These are phyloP conservation scores for Flaveria linearis DNA, from an alignment of 129 eudicot genomes.

Conservation along the genomic window DNA sequence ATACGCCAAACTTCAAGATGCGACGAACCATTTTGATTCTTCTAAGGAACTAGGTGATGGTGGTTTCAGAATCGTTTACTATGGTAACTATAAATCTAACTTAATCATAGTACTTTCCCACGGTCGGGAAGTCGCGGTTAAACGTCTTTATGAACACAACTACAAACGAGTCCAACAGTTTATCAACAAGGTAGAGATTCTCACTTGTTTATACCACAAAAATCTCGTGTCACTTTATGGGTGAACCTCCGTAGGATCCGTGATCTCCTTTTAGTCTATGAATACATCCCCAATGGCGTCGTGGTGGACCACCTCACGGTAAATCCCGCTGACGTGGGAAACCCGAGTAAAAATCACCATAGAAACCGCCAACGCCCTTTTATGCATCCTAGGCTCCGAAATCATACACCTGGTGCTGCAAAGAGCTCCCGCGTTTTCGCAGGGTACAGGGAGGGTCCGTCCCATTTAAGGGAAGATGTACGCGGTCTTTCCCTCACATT, in stretches of 20 bases:
- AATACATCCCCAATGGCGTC: constrained; percentile 55
- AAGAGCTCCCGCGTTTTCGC: too few species aligned
- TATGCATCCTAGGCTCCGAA: constrained; percentile 78
- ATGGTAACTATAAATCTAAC: constrained; percentile 35
- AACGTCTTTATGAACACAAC: constrained; percentile 69
- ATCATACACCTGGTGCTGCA: too few species aligned
- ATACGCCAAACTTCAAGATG: constrained; percentile 57
- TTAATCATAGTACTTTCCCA: constrained; percentile 12
- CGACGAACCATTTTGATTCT: constrained; percentile 56
- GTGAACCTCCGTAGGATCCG: constrained; percentile 64
- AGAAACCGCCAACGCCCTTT: constrained; percentile 76
- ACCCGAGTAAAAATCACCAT: constrained; percentile 70
- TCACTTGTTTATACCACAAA: constrained; percentile 57
- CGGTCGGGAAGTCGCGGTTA: constrained; percentile 79
- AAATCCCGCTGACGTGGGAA: constrained; percentile 55
- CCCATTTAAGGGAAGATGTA: too few species aligned
- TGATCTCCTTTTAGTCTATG: constrained; percentile 69
- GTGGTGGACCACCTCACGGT: constrained; percentile 85
- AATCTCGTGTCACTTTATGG: constrained; percentile 75
- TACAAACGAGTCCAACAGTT: constrained; percentile 61
- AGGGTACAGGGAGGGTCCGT: too few species aligned
- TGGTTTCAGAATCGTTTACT: constrained; percentile 63
- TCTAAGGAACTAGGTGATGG: constrained; percentile 58
- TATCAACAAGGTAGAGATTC: constrained; percentile 73
- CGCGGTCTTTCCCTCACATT: too few species aligned